Base-by-base conservation (phyloP, 2,329 filamentous ascomycete genomes). In the Tolypocladium tropicale region DNA sequence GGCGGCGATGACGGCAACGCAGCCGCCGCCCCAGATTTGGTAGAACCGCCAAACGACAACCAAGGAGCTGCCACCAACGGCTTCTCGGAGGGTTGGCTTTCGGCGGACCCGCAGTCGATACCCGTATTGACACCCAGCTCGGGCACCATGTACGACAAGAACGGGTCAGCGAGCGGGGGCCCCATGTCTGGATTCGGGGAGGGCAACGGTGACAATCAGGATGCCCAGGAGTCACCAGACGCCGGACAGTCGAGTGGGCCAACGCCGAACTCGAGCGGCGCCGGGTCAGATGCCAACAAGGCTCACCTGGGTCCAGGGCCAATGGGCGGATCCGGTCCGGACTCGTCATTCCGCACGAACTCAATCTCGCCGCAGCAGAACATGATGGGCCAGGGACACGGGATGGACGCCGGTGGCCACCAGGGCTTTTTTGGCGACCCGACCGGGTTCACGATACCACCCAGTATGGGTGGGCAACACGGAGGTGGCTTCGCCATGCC, bases 211-310 rank as follows among this genome's bases (percentile, higher is more conserved):
- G 68, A 71, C 18, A 70, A 70, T 25, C 77, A 76, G 53, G 77
- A 79, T 46, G 64, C 76, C 55, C 78, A 76, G 1, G 72, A 69
- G 4, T 81, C 80, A 0, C 74, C 79, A 2, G 78, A 80, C 21
- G 74, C 72, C 25, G 74, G 72, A 7, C 70, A 70, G 52, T 83
- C 81, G 3, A 80, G 75, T 58, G 72, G 78, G n/a, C 80, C 76
- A 25, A 85, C 82, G 12, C 82, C 82, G 3, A 84, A 80, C 62
- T 85, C 82, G 4, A 82, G 78, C 62, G 65, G 56, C 56, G 61
- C 58, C 43, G 59, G 62, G 25, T 68, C 70, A 16, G 69, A 71
- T 9, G 60, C 61, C 16, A 63, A 66, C 16, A 63, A 66, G 33
- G 65, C 55, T 53, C 67, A 61, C 59, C 59, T 64, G 32, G 64